Base-by-base conservation (phyloP, 2,329 filamentous ascomycete species). In the Aspergillus sp. region DNA sequence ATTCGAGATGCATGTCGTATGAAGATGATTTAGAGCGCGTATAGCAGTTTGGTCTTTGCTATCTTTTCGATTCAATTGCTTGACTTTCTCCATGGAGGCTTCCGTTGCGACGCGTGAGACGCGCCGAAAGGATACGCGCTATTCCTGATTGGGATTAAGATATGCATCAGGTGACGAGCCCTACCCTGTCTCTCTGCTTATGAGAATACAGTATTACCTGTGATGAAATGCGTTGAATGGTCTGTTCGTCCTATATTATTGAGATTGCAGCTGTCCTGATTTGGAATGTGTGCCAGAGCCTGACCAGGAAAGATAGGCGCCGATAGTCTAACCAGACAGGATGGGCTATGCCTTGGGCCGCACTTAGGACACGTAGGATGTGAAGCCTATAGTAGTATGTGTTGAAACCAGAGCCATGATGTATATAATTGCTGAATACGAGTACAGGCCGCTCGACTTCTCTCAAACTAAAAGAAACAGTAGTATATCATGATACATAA, bases 91-190 rank as follows among this genome's bases (percentile, higher is more conserved):
- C 52, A 36, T 19, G 34, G 8, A 19, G 26, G 55, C 52, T 45
- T 47, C 52, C 55, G 48, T 41, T 45, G 44, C 50, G 52, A 60
- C 60, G 59, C 58, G 58, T 48, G 54, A 54, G 52, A 52, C 56
- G 56, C 50, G 51, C 44, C 41, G 33, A 42, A 5, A 48, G 27
- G 44, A 39, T 9, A 56, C 58, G 47, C 57, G 57, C 59, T 62
- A 62, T 52, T 54, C 58, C 54, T 3, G 4, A 52, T 57, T 51
- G 5, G 46, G 55, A 39, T 39, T 10, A 28, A 28, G 7, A 39
- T 26, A 8, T 26, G 19, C 19, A 8, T 19, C 2, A 28, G 36
- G 36, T 39, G 12, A 39, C 12, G 36, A 26, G 36, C 12, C 1
- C 4, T 26, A 8, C 9, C 26, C 27, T 26, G 8, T 12, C 12